Percentiles rank a stretch among this genome's conserved stretches.
Evolutionary conservation across 305 asterid genomes (phyloP).

Genomic region (Rubia tinctorum): DNA sequence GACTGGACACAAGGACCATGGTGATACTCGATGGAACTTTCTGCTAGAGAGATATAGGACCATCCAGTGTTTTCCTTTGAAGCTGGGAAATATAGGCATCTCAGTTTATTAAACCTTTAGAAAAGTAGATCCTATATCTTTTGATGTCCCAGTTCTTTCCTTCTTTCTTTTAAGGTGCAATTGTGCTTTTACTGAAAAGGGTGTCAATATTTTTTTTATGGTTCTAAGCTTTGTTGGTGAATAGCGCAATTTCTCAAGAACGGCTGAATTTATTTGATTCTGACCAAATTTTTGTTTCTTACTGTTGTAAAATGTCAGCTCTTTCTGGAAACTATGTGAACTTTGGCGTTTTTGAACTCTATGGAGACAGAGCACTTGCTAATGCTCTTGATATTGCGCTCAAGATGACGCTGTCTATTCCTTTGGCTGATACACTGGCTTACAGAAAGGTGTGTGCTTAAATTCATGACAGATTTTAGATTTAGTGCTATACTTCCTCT

Average conservation of each 20-base stretch:
- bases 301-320: conserved; percentile 47
- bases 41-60: too few species aligned
- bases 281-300: conserved; percentile 17
- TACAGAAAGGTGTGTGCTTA: conserved; percentile 76
- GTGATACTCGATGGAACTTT: not conserved
- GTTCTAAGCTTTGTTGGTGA: not conserved
- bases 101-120: not conserved
- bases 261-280: not conserved
- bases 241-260: not conserved
- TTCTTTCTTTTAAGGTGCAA: not conserved
- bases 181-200: not conserved
- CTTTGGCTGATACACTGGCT: conserved; percentile 81
- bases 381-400: conserved; percentile 91
- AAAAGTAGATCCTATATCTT: not conserved
- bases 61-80: too few species aligned
- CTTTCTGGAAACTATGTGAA: conserved; percentile 96
- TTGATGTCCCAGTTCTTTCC: not conserved
- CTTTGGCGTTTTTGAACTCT: conserved; percentile 96
- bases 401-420: conserved; percentile 81
- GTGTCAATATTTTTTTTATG: not conserved
- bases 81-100: too few species aligned
- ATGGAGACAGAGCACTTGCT: conserved; percentile 98
- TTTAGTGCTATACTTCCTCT: not conserved
- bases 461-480: not conserved
- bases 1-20: too few species aligned